Base-by-base conservation (phyloP, 352 stramenopile genomes). In the Phytophthora megakarya region DNA sequence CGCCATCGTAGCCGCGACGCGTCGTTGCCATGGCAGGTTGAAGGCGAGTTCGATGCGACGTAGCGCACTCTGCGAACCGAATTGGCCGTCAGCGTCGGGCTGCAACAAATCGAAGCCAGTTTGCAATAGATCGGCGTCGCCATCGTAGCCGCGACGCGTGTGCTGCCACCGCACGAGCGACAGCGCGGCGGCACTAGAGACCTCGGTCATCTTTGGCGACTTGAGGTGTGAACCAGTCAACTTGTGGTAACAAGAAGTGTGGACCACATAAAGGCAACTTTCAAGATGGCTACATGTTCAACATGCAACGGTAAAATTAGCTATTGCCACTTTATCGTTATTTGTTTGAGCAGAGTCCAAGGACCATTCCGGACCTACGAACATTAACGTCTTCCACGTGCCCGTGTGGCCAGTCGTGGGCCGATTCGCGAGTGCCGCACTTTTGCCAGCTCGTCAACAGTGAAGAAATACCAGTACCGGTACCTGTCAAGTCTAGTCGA, bases 371-470 rank as follows among this genome's bases (percentile, higher is more conserved):
- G 39, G 40, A 63, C 35, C 53, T 42, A 64, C 50, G 46, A 13
- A 30, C 49, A 23, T 9, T 48, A 2, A 11, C 16, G 28, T 19
- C n/a, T 15, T 13, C 53, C 16, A n/a, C 55, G 56, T 92, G 82
- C 42, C 70, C 70, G 56, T 93, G 85, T 54, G 85, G 82, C 16
- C 85, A 93, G 37, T 74, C 82, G 61, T 93, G 82, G 84, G 72
- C 70, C 12, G 82, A 88, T 51, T 39, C 70, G 1, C 61, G 69
- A 12, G 84, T 93, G 13, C 72, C 61, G 38, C 84, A 93, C 61
- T 89, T 92, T 21, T 92, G 84, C 57, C 59, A 80, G 39, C 80
- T 88, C 10, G 82, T 92, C 44, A 71, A 75, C 43, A 19, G 44
- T 15, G 56, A 64, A 44, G 23, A 28, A 7, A 48, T 62, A 32